Base-by-base conservation (phyloP, 2,329 filamentous ascomycete genomes). In the Pseudogymnoascus sp. region DNA sequence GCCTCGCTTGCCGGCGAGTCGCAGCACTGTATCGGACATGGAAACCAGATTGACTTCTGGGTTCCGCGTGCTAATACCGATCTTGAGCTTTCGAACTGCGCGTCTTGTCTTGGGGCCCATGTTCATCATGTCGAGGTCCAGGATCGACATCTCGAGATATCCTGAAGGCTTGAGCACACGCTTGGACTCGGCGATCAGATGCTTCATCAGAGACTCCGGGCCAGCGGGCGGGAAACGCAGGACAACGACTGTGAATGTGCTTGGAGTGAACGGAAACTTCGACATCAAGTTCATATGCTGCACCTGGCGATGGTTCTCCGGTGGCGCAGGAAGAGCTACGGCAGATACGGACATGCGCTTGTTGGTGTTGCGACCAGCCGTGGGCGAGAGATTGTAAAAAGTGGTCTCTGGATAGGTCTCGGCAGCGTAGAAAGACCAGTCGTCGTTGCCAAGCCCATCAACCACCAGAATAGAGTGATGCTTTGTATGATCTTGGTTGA, bases 391-490 rank as follows among this genome's bases (percentile, higher is more conserved):
- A 69, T 92, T 91, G 76, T 90, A 93, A 64, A 94, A 87, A 1
- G 84, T 87, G 0, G 87, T 87, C 0, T 79, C 79, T 0, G 88
- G 87, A 65, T 93, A 93, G 1, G 88, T 91, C 69, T 92, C 84
- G 6, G 90, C 88, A 18, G 89, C 89, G 67, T 91, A 93, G 71
- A 90, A 92, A 0, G 89, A 92, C 90, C 90, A 94, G 70, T 94
- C 90, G 66, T 88, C 85, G 69, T 91, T 92, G n/a, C 90, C 90
- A 30, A 94, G 84, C 4, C 90, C 90, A 74, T 94, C 90, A 61
- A 94, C 81, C 16, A 94, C 87, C 3, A 94, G 79, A 25, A 94
- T 84, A 0, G 83, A 85, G 61, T 77, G 87, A 60, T 75, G 82
- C 75, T 79, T 87, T 12, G 72, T 62, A 4, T 37, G 57, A 8